Evolutionary conservation across 345 rosid genomes (phyloP), one percentile per base, ranked within the genome.

Genomic region (Lenwebbia sp.): DNA sequence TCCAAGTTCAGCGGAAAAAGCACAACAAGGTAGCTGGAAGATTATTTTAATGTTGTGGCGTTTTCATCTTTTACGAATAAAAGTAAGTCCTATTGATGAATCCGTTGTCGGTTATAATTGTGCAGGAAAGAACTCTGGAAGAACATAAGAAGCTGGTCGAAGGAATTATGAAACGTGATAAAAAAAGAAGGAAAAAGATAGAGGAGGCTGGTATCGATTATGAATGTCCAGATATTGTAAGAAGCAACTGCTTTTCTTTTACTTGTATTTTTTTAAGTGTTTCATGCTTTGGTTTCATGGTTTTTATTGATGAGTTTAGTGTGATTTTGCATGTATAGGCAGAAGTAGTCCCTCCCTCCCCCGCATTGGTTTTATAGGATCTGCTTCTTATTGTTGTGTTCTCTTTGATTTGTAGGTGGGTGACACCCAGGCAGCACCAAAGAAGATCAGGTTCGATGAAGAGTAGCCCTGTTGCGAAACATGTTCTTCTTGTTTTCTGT

Each of bases 181-280:
- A 90, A 89, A 96, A 89, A 87, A 91, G 96, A 84, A 89, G 90
- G 60, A 94, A 91, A 92, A 95, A 82, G 89, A 95, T 97, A 87
- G 93, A 91, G 83, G 97, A 93, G 22, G 98, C 97, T 83, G 98
- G 98, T 81, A 91, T 97, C 85, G 97, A 94, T 41, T 97, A 95
- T 83, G 96, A 92, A 76, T 96, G 96, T 93, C 98, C 99, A 1
- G 94, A 91, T 88, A 93, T 97, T 81, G 99, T 97, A 94, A 94
- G 99, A 86, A 84, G 44, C 70, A 33, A n/a, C 19, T 54, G 3
- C 65, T 78, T 81, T 30, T 86, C 10, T 30, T 84, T 82, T 81
- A 9, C 21, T 44, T 53, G 47, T 65, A 50, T 56, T 0, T 49
- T 49, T 50, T 25, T 33, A 58, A 21, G 28, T 55, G 21, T 30